A percentile compares a stretch with the other conserved stretches of the same genome.
Conservation (phyloP, 164 flowering plant species). For the Kingdonia uniflora region DNA sequence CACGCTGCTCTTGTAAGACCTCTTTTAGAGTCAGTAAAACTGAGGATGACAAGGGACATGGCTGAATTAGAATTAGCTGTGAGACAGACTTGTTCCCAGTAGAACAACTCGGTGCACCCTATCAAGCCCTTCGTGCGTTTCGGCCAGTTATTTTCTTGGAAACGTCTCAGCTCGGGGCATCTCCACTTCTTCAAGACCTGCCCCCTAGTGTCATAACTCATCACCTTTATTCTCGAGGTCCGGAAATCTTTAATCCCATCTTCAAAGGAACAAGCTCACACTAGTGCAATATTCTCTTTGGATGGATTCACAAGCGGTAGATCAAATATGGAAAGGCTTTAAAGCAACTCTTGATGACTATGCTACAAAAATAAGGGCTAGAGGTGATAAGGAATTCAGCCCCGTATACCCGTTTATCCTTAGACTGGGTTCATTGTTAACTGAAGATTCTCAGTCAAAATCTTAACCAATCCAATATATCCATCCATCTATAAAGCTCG, state of each 20-base stretch:
- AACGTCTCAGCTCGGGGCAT: neutral
- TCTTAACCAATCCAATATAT: too few relatives aligned
- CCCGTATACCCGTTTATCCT: neutral
- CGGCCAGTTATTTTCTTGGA: neutral
- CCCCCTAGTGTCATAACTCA: too few relatives aligned
- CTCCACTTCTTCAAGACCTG: neutral
- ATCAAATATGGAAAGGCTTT: constrained; percentile 92
- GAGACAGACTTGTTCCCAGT: neutral
- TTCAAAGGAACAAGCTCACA: constrained; percentile 61
- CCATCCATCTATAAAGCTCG: too few relatives aligned
- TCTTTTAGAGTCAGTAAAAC: neutral
- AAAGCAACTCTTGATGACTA: too few relatives aligned
- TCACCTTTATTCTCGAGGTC: too few relatives aligned
- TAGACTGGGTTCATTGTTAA: neutral
- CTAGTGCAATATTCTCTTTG: too few relatives aligned
- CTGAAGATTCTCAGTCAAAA: neutral
- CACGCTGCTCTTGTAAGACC: too few relatives aligned
- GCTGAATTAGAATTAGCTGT: neutral
- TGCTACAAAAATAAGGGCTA: too few relatives aligned
- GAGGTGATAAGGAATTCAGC: too few relatives aligned
- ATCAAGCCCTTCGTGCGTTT: neutral
- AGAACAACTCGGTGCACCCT: neutral
- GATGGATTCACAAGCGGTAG: too few relatives aligned
- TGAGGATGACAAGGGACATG: neutral
- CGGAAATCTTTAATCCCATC: neutral